Base-by-base conservation (phyloP, 1,284 basidiomycete genomes). In the Apiotrichum akiyoshidainum region DNA sequence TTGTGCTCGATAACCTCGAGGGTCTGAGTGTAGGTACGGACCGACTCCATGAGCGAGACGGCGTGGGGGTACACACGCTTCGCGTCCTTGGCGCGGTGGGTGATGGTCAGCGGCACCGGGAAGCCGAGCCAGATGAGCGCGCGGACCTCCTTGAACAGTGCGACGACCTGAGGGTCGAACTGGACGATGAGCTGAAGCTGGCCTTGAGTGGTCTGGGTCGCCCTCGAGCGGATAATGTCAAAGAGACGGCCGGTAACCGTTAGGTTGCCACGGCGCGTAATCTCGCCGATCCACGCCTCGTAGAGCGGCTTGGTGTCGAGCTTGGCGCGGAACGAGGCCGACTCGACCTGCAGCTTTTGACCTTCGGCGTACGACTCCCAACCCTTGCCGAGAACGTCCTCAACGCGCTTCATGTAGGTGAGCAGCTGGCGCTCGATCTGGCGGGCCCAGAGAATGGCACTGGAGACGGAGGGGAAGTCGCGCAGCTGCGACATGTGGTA, bases 321-420 rank as follows among this genome's bases (percentile, higher is more conserved):
- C 79, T 98, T 99, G 78, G 90, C 90, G 48, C 91, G 86, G 84
- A 99, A 99, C 0, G 92, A 89, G 7, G 86, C 82, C 55, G 86
- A 89, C 77, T 99, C 95, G 44, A 87, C 87, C 70, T 96, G 91
- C 0, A 99, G 87, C 71, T 94, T 93, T 77, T 97, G 92, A 8
- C 96, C 96, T 69, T 99, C 95, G n/a, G 95, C 92, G 68, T 99
- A 99, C 62, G 93, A 86, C 75, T 97, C 94, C 95, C 95, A 99
- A 9, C 92, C 94, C 76, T 92, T 93, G 11, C 95, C 96, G 13
- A 99, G 87, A 3, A 99, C 96, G 74, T 98, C 95, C 74, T 98
- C 94, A 54, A 99, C 95, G n/a, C 94, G 90, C 77, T 94, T 96
- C 93, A 99, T 98, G 80, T 98, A 98, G 3, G 91, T 88, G 65